Base-by-base conservation (phyloP, 306 rosid species). In the Cicer pinnatifidum region DNA sequence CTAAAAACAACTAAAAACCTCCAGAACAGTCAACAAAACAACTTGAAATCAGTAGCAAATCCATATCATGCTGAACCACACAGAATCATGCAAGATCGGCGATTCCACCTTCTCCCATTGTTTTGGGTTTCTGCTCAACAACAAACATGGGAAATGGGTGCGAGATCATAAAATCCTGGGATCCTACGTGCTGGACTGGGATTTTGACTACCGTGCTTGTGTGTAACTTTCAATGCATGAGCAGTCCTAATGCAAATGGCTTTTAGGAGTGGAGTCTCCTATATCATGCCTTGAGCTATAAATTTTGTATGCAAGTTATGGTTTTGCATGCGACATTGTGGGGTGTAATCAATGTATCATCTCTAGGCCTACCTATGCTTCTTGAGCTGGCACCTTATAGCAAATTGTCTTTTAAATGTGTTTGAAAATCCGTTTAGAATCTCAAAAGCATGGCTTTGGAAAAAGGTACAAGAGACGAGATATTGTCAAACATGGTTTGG, bases 321-420 rank as follows among this genome's bases (percentile, higher is more conserved):
- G 71, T 62, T 62, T 39, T 33, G 13, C 16, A 7, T 13, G 40
- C 19, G 12, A 51, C 7, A 11, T 17, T 11, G 37, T 17, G 13
- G 2, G 46, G 17, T 11, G 70, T 41, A 41, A 17, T 19, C 48
- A 65, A 2, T 43, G 52, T 43, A 9, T 47, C 62, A 37, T 68
- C 60, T 57, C 69, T 47, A 10, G 45, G 33, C 9, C 53, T 19
- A 15, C 54, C 51, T 44, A 15, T 17, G 13, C 48, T 57, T 60
- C 13, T 72, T 57, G 33, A 41, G 66, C 58, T 7, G 62, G 44
- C 74, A 72, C 56, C 78, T 64, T 64, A 51, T 73, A 58, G 23
- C 57, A 12, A 52, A 33, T 59, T 59, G 72, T 67, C 33, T 57
- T 67, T 5, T 44, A 35, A 65, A 65, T 65, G 52, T 61, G 69